Evolutionary conservation across 2,329 filamentous ascomycete species (phyloP).

Genomic region (Volutella citrinella): DNA sequence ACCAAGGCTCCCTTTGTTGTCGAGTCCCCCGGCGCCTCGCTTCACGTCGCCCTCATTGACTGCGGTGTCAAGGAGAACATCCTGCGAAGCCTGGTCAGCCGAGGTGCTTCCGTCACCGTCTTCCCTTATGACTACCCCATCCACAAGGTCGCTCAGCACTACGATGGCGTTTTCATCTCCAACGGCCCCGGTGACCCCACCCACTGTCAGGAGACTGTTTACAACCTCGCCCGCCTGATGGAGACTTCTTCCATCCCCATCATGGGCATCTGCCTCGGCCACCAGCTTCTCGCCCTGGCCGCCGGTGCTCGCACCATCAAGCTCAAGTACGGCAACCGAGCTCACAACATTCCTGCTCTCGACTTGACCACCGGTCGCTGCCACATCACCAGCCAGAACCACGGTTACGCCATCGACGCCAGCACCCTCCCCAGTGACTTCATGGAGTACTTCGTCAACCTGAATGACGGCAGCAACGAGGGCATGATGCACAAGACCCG

Average conservation of each 20-base stretch:
- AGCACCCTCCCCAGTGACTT: conserved; percentile 79
- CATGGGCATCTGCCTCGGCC: conserved; percentile 97
- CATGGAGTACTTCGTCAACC: conserved; percentile 98
- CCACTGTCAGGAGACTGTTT: conserved; percentile 91
- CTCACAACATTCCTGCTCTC: conserved; percentile 95
- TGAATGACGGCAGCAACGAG: conserved; percentile 97
- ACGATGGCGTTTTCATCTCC: conserved; percentile 98
- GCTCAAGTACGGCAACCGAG: conserved; percentile 98
- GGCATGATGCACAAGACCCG: conserved; percentile 94
- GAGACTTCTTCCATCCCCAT: conserved; percentile 86
- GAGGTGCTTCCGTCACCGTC: conserved; percentile 87
- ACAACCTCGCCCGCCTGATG: conserved; percentile 88
- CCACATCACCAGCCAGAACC: conserved; percentile 98
- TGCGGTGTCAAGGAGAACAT: conserved; percentile 99
- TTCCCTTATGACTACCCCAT: conserved; percentile 98
- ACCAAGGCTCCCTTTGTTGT: conserved; percentile 98
- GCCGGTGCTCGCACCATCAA: conserved; percentile 88
- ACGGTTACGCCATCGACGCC: conserved; percentile 92
- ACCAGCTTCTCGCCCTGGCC: conserved; percentile 91
- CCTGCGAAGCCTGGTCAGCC: conserved; percentile 85
- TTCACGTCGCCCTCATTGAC: conserved; percentile 92
- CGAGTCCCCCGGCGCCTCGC: conserved; percentile 75
- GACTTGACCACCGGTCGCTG: conserved; percentile 94
- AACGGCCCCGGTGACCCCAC: conserved; percentile 98
- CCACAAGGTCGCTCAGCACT: conserved; percentile 96